Percentiles rank a stretch among this genome's conserved stretches.
phyloP scores from a whole-genome alignment of 1,284 basidiomycete species.

The Tilletia caries region DNA sequence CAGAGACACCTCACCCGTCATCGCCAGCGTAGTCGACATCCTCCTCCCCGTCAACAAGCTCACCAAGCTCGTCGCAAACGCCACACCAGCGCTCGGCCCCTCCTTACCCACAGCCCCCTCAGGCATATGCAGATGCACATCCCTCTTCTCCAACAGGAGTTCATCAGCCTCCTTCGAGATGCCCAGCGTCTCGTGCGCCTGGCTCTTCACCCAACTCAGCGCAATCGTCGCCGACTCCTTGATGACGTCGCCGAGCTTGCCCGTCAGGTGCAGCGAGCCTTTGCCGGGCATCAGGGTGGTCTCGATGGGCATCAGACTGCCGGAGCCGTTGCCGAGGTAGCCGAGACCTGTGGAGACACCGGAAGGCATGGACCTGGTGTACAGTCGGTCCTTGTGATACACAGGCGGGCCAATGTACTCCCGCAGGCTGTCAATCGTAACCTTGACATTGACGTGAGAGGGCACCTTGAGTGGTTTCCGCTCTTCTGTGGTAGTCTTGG shows the following conservation, averaged over 20 bases:
- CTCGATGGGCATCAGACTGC: conserved; percentile 95
- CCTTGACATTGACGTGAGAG: conserved; percentile 70
- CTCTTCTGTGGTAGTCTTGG: conserved; percentile 68
- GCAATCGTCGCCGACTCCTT: conserved; percentile 92
- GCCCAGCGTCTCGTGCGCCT: conserved; percentile 75
- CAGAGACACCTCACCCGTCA: conserved; percentile 52
- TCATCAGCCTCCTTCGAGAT: conserved; percentile 66
- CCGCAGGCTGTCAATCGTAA: conserved; percentile 82
- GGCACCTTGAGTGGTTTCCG: conserved; percentile 81
- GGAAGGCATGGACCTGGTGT: conserved; percentile 71
- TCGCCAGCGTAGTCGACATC: conserved; percentile 46
- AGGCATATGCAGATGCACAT: conserved; percentile 53
- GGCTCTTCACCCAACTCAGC: conserved; percentile 85
- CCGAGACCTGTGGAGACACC: conserved; percentile 92
- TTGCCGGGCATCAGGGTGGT: conserved; percentile 52
- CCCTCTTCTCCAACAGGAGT: conserved; percentile 71
- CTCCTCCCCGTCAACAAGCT: conserved; percentile 65
- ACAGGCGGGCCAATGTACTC: conserved; percentile 95
- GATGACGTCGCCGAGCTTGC: conserved; percentile 96
- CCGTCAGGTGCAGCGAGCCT: conserved; percentile 75
- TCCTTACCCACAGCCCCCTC: conserved; percentile 92
- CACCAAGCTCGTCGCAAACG: conserved; percentile 84
- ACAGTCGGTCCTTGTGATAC: conserved; percentile 93
- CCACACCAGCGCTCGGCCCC: conserved; percentile 92
- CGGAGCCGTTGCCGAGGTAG: conserved; percentile 91